Percentiles rank a stretch among this genome's conserved stretches.
Evolutionary conservation across 2,329 filamentous ascomycete genomes (phyloP).

Genomic region (Whalleya microplaca): DNA sequence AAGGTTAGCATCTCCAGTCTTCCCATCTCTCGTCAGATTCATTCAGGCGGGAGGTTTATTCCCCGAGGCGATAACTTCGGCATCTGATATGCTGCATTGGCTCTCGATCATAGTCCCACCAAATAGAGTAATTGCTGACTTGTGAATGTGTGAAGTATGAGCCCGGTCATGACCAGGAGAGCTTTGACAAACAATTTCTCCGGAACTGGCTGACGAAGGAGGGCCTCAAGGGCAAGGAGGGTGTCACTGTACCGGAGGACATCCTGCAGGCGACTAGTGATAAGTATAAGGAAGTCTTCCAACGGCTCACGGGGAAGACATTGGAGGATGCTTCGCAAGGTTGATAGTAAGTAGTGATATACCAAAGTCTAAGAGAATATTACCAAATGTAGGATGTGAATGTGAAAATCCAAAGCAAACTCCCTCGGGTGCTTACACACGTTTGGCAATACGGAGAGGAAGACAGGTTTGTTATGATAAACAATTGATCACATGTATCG

Average conservation of each 20-base stretch:
- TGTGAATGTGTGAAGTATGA: slow-evolving; percentile 52
- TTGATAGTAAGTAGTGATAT: neutral
- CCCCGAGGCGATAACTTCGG: neutral
- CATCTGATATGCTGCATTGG: too few species aligned
- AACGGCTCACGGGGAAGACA: slow-evolving; percentile 62
- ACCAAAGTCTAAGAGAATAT: too few species aligned
- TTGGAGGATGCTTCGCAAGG: slow-evolving; percentile 39
- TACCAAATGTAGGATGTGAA: too few species aligned
- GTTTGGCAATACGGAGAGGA: too few species aligned
- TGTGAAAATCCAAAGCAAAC: too few species aligned
- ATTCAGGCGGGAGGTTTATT: too few species aligned
- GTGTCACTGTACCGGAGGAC: slow-evolving; percentile 72
- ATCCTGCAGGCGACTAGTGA: slow-evolving; percentile 69
- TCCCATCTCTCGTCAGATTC: too few species aligned
- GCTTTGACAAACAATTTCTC: slow-evolving; percentile 87
- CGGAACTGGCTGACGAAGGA: slow-evolving; percentile 78
- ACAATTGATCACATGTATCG: too few species aligned
- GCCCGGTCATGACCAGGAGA: slow-evolving; percentile 74
- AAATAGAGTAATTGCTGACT: neutral
- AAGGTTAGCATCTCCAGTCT: slow-evolving; percentile 33
- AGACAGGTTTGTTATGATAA: too few species aligned
- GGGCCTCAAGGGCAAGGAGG: slow-evolving; percentile 75
- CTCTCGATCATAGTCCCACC: neutral
- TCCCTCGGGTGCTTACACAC: too few species aligned
- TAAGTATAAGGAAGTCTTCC: slow-evolving; percentile 78